Evolutionary conservation across 1,139 yeast genomes (phyloP).

Genomic region (Yamadazyma trypodendri): DNA sequence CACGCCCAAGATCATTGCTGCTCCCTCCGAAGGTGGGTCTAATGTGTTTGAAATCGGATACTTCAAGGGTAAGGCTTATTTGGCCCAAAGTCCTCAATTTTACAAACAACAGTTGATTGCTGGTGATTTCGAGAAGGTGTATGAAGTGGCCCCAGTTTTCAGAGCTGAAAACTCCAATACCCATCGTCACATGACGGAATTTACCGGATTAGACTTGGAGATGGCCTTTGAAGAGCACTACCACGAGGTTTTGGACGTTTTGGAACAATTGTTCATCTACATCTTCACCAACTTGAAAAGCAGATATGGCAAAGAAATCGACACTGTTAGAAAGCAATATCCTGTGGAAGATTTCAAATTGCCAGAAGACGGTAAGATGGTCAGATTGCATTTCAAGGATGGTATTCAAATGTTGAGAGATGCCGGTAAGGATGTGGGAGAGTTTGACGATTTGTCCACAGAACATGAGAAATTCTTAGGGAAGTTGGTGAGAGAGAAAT

Average conservation of each 20-base stretch:
- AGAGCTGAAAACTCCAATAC: conserved; percentile 99
- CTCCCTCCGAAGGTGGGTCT: conserved; percentile 97
- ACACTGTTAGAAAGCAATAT: conserved; percentile 86
- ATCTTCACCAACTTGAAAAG: conserved; percentile 80
- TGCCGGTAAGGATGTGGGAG: conserved; percentile 80
- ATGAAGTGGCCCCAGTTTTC: conserved; percentile 96
- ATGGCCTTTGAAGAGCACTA: conserved; percentile 98
- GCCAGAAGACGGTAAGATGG: conserved; percentile 89
- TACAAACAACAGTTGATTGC: conserved; percentile 98
- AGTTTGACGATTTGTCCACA: conserved; percentile 86
- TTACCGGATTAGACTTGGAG: conserved; percentile 95
- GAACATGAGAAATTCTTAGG: conserved; percentile 95
- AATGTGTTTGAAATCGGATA: conserved; percentile 91
- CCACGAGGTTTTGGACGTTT: conserved; percentile 85
- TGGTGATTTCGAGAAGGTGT: conserved; percentile 94
- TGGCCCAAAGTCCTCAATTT: conserved; percentile 98
- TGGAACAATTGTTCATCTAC: conserved; percentile 83
- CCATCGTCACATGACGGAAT: conserved; percentile 99
- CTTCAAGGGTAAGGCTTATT: conserved; percentile 87
- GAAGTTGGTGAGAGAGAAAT: conserved; percentile 84
- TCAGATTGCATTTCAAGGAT: conserved; percentile 83
- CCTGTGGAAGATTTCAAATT: conserved; percentile 97
- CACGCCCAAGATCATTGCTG: conserved; percentile 92
- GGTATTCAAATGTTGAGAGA: conserved; percentile 83
- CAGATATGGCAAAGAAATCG: conserved; percentile 82